phyloP scores from a whole-genome alignment of 2,329 filamentous ascomycete species.

The Grosmannia serpens region DNA sequence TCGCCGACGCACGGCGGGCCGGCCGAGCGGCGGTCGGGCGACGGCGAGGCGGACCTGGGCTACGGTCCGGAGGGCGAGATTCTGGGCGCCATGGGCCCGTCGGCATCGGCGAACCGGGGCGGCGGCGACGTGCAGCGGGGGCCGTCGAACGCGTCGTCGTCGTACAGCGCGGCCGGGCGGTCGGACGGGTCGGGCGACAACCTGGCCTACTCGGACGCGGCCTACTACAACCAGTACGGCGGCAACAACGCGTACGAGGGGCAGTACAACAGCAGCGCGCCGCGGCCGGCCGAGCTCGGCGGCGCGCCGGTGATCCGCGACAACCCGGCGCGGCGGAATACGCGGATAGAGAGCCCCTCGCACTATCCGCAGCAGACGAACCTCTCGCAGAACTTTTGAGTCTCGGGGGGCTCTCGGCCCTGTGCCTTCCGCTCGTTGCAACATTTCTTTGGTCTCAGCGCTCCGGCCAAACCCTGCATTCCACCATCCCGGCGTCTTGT shows the following conservation, averaged over 20 bases:
- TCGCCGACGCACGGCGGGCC: conserved; percentile 49
- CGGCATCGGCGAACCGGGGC: conserved; percentile 51
- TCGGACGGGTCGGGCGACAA: conserved; percentile 57
- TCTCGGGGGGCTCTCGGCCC: no score
- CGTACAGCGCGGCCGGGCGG: conserved; percentile 71
- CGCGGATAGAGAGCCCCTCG: conserved; percentile 81
- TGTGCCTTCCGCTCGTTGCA: no score
- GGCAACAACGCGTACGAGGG: conserved; percentile 45
- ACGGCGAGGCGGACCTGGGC: conserved; percentile 41
- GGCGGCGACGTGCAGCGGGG: conserved; percentile 69
- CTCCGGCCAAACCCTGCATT: neutral
- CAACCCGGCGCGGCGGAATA: conserved; percentile 84
- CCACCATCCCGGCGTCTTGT: neutral
- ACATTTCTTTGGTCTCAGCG: neutral
- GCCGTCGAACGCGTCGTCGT: conserved; percentile 89
- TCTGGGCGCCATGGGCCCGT: conserved; percentile 69
- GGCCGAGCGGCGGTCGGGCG: conserved; percentile 60
- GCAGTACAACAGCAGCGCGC: conserved; percentile 16
- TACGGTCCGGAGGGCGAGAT: conserved; percentile 66
- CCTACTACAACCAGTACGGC: conserved; percentile 49
- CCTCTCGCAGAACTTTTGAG: conserved; percentile 94
- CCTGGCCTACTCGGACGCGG: conserved; percentile 32
- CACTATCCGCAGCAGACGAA: conserved; percentile 89
- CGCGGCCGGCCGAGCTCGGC: conserved; percentile 29
- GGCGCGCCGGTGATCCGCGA: conserved; percentile 80